Percentiles rank a stretch among this genome's conserved stretches.
phyloP scores from a whole-genome alignment of 768 basidiomycete species.

The Lentinula guzmanii region DNA sequence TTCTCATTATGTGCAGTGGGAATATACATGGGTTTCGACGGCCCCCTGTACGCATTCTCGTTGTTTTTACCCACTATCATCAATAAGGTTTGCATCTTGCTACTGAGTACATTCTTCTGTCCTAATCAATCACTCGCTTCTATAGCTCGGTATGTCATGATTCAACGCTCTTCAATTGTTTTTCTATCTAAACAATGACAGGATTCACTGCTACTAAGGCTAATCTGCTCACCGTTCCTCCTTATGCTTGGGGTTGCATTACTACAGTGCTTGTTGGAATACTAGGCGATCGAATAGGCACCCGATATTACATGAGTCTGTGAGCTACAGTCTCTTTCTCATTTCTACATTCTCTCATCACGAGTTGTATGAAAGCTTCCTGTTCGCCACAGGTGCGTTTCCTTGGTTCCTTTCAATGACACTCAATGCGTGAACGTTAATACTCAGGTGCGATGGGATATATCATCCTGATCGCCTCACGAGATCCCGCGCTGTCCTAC shows the following conservation, averaged over 20 bases:
- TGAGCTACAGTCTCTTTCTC: constrained; percentile 21
- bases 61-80: constrained; percentile 52
- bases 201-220: constrained; percentile 61
- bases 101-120: not conserved
- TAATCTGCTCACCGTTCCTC: constrained; percentile 72
- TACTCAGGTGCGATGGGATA: constrained; percentile 48
- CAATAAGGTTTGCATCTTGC: constrained; percentile 35
- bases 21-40: constrained; percentile 66
- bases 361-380: not conserved
- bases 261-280: constrained; percentile 59
- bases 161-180: not conserved
- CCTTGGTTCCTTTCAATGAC: not conserved
- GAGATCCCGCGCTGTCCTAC: constrained; percentile 58
- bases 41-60: constrained; percentile 34
- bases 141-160: not conserved
- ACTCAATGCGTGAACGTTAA: not conserved
- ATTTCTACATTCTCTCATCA: not conserved
- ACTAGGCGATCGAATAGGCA: constrained; percentile 54
- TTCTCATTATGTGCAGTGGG: constrained; percentile 33
- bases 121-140: not conserved
- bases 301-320: constrained; percentile 57
- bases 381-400: constrained; percentile 7
- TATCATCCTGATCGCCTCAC: constrained; percentile 59
- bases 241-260: constrained; percentile 66
- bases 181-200: constrained; percentile 11